Evolutionary conservation across 345 rosid genomes (phyloP), one percentile per base, ranked within the genome.

Genomic region (Balakata baccata): DNA sequence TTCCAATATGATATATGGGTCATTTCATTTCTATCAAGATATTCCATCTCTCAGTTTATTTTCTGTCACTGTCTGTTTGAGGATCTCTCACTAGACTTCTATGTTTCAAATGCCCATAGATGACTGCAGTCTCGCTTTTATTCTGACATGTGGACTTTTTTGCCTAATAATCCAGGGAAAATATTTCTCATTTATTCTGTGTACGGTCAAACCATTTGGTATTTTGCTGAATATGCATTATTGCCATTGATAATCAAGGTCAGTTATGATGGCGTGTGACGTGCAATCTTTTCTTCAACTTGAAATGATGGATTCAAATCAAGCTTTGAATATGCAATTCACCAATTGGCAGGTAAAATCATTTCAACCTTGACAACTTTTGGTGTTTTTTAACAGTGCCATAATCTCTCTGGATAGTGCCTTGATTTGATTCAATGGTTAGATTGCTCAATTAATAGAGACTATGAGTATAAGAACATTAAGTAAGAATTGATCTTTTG

Each of bases 201-300:
- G 18, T 29, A 29, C 47, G 22, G 23, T 7, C 41, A 60, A 20
- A 25, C 64, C 64, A 59, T 25, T 60, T 38, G 22, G 22, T 7
- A 10, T 39, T 6, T 62, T 65, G n/a, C 7, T 2, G 43, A 22
- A 16, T 3, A 6, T 7, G 12, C 20, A 47, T 39, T 1, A 43
- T 65, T 66, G 29, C 68, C 46, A n/a, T 12, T n/a, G 51, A 45
- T 43, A 64, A 45, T 34, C 52, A 64, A 64, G 68, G 68, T 64
- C 68, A 46, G 69, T 13, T 66, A 4, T 13, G 69, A 54, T 47
- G 69, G 68, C 52, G 34, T 10, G 14, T 10, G 23, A 45, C 37
- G 47, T 18, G 22, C 3, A 12, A 0, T 34, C 25, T 4, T 66
- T 51, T 23, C 53, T 20, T 22, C 34, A 29, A 29, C 34, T 29